Evolutionary conservation across 2,329 filamentous ascomycete genomes (phyloP), one percentile per base, ranked within the genome.

Genomic region (Fusarium udum): DNA sequence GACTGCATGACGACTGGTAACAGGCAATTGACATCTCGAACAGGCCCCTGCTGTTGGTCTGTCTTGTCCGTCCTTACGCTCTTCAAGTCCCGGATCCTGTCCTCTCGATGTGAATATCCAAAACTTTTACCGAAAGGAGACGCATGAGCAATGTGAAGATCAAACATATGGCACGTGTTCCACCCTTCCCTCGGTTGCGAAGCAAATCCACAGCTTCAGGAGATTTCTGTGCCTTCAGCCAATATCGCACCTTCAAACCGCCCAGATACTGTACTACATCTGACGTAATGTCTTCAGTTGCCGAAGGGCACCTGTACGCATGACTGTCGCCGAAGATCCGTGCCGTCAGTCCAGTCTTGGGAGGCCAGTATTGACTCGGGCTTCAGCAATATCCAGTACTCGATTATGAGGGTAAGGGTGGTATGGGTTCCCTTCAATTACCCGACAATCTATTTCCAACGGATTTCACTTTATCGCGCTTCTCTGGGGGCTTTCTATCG

Each of bases 111-210:
- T 22, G 34, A 55, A 40, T 28, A 55, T 55, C 24, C 34, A 26
- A 40, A 18, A 28, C 51, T 28, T n/a, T 55, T 40, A 22, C 51
- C 20, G 11, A 31, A 10, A 40, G 8, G 11, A 40, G 14, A 28
- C 51, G 26, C 20, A n/a, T 55, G 51, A 28, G 34, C 24, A 39
- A 40, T 55, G 24, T 20, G 32, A 52, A 31, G 24, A 61, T 58
- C 34, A 71, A 37, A 64, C 34, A 49, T 52, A 64, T 36, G 57
- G 62, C 46, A 65, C 51, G 31, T 61, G 45, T 39, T 59, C n/a
- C 61, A 24, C n/a, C 32, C 57, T 43, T 64, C 39, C 6, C 49
- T 20, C 12, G 15, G 8, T 20, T 45, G 31, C 12, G 32, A 28
- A 15, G 14, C 62, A 63, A 16, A 63, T 64, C 57, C 45, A 64